phyloP scores from a whole-genome alignment of 805 yeast genomes.

The Pichia thaimueangensis region DNA sequence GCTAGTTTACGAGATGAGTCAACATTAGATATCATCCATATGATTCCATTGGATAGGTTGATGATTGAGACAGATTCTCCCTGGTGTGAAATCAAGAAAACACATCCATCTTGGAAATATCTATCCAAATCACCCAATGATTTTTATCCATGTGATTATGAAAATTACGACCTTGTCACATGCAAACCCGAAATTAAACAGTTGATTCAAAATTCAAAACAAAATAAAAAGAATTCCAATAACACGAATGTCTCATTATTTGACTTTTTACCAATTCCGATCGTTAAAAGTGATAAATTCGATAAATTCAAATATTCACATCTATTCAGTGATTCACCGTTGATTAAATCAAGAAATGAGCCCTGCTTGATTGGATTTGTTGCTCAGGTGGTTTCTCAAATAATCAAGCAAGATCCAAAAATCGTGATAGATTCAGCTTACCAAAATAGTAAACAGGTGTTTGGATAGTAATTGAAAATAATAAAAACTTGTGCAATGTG shows the following conservation, averaged over 20 bases:
- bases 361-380: conserved; percentile 83
- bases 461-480: conserved; percentile 23
- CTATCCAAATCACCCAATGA: conserved; percentile 51
- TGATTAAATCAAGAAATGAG: conserved; percentile 84
- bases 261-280: conserved; percentile 52
- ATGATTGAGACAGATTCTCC: conserved; percentile 96
- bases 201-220: conserved; percentile 15
- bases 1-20: conserved; percentile 81
- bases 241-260: conserved; percentile 31
- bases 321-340: conserved; percentile 31
- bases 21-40: conserved; percentile 56
- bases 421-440: conserved; percentile 45
- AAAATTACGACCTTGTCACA: conserved; percentile 7
- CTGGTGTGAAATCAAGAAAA: conserved; percentile 90
- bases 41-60: conserved; percentile 64
- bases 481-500: too few relatives aligned
- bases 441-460: conserved; percentile 44
- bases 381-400: conserved; percentile 58
- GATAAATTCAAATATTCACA: conserved; percentile 26
- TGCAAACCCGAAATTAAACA: conserved; percentile 8
- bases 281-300: conserved; percentile 53
- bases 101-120: conserved; percentile 67
- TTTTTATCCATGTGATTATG: conserved; percentile 40
- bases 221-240: conserved; percentile 2
- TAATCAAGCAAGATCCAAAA: conserved; percentile 38